Conservation (phyloP, 2,329 filamentous ascomycete species). For the Cercospora sp. region DNA sequence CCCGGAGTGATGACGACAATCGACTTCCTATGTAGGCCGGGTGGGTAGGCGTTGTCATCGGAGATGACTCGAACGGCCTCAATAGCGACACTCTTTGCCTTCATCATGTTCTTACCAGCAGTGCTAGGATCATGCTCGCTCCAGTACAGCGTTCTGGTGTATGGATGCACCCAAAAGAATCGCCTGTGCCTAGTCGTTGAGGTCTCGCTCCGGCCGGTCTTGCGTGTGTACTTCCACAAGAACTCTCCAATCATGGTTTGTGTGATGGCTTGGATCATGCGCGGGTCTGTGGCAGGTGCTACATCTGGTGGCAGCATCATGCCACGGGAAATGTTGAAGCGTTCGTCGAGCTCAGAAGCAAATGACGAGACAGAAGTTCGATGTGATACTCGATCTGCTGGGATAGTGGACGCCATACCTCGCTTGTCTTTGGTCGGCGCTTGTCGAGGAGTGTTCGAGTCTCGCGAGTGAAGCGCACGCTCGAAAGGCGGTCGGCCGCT, state of each 20-base stretch:
- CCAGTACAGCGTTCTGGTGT: slow-evolving; percentile 96
- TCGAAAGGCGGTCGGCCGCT: slow-evolving; percentile 26
- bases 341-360: slow-evolving; percentile 84
- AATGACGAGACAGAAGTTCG: slow-evolving; percentile 94
- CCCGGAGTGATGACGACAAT: slow-evolving; percentile 87
- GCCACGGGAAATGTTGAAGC: slow-evolving; percentile 73
- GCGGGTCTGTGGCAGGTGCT: slow-evolving; percentile 74
- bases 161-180: slow-evolving; percentile 99
- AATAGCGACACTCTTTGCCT: slow-evolving; percentile 87
- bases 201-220: slow-evolving; percentile 82
- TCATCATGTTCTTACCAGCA: slow-evolving; percentile 73
- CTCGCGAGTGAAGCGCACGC: slow-evolving; percentile 28
- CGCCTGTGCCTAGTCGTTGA: slow-evolving; percentile 87
- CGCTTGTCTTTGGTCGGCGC: slow-evolving; percentile 47
- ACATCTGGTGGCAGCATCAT: slow-evolving; percentile 62
- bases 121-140: slow-evolving; percentile 82
- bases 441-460: slow-evolving; percentile 60
- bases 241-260: slow-evolving; percentile 99
- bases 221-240: slow-evolving; percentile 98
- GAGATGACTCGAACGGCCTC: slow-evolving; percentile 88
- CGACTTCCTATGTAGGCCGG: slow-evolving; percentile 91
- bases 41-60: slow-evolving; percentile 93
- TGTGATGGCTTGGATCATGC: slow-evolving; percentile 98
- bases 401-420: slow-evolving; percentile 14
- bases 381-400: slow-evolving; percentile 43